Evolutionary conservation across 331 rosid species (phyloP), one percentile per base, ranked within the genome.

Genomic region (Pyrus hybrid): DNA sequence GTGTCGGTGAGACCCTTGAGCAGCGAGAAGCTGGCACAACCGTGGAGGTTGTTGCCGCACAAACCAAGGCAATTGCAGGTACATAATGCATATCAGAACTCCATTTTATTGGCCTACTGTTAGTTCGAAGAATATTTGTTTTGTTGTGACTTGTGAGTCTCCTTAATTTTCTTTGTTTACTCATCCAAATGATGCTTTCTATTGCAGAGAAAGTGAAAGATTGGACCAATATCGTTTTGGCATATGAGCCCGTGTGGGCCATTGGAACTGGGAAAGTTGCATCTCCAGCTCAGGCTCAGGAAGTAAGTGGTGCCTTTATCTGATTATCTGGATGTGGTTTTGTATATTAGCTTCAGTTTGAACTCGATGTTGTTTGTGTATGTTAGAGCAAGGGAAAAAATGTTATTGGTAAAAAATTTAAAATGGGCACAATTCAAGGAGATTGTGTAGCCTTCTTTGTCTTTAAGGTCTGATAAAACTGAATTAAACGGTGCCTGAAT

Each of bases 21-120:
- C 96, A 95, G 86, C 93, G 97, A 67, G 97, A 95, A 86, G 85
- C 97, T 33, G 96, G 97, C 74, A 71, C 87, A 20, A 95, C 99
- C 8, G 2, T 80, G 63, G 71, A 83, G 14, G 93, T 95, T 82
- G 97, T 95, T 72, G 79, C 97, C 32, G 92, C 92, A 56, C 99
- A 95, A 88, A 95, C 99, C 64, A 92, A 92, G 84, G 97, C 99
- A 66, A 95, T 95, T 79, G 97, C 99, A 65, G 97, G 99, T 90
- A 67, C 67, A 30, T 28, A 68, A 97, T 89, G 72, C 63, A 30
- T n/a, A 61, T 57, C 47, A 71, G 64, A 54, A 26, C 32, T 16
- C 14, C 22, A 0, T 3, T 17, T 30, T 30, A n/a, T 70, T 53
- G 13, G 25, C 47, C n/a, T 66, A 33, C 51, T n/a, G 18, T 66